phyloP scores from a whole-genome alignment of 2,329 filamentous ascomycete species.

The Emmonsiellopsis sp. region DNA sequence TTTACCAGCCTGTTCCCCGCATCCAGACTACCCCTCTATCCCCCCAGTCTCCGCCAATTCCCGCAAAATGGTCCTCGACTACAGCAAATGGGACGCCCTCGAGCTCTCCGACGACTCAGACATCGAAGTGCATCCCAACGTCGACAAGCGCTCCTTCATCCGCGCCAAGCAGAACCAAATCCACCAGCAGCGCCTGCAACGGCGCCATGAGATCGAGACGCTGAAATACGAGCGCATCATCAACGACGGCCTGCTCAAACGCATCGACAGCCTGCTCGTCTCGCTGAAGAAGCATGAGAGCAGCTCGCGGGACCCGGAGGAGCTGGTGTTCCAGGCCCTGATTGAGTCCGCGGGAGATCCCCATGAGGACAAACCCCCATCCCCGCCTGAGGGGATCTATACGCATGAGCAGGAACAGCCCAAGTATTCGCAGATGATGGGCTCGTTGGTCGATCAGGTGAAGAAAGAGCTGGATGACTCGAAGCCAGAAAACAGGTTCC shows the following conservation, averaged over 20 bases:
- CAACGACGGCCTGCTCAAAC: constrained; percentile 80
- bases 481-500: constrained; percentile 61
- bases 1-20: too few species aligned
- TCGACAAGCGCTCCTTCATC: constrained; percentile 97
- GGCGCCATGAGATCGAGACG: constrained; percentile 80
- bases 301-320: constrained; percentile 57
- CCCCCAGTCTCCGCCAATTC: neutral
- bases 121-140: constrained; percentile 96
- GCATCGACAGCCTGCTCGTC: constrained; percentile 70
- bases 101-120: constrained; percentile 98
- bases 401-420: constrained; percentile 64
- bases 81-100: constrained; percentile 63
- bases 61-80: constrained; percentile 50
- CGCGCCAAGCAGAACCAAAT: constrained; percentile 97
- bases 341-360: constrained; percentile 69
- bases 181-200: constrained; percentile 77
- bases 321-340: constrained; percentile 80
- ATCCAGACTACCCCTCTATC: neutral
- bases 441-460: constrained; percentile 86
- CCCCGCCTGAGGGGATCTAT: constrained; percentile 70
- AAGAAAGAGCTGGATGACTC: constrained; percentile 71
- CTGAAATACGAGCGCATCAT: constrained; percentile 83
- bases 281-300: constrained; percentile 68
- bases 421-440: constrained; percentile 96
- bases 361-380: constrained; percentile 63